Evolutionary conservation across 805 yeast genomes (phyloP), one percentile per base, ranked within the genome.

Genomic region (Maudiozyma barnettii): DNA sequence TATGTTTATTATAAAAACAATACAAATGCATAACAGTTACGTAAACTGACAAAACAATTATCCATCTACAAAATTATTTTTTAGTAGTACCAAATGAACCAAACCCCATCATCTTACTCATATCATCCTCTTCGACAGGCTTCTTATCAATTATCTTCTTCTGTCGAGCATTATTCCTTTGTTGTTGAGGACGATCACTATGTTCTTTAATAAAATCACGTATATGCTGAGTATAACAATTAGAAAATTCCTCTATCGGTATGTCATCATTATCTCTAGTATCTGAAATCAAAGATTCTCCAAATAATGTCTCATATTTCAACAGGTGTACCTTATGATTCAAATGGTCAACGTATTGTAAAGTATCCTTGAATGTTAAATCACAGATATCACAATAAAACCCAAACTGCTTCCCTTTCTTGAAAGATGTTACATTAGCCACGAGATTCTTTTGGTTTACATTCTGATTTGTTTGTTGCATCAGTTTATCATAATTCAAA

Each of bases 301-400:
- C 55, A 44, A 63, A 65, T 12, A 61, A 29, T 8, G 49, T 45
- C 42, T 63, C 74, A 48, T 74, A 71, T 48, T 69, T 72, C 4
- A 66, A 60, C 37, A 74, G 58, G 64, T 84, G 98, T 50, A 75
- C 81, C 33, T 79, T 80, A 35, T 88, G 79, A 58, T 86, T 88
- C 58, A 87, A 69, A 67, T 93, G 98, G 59, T 90, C 95, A 3
- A 87, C 73, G 60, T 81, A 79, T 51, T 88, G 84, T 54, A 88
- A 67, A 48, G 84, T 83, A 61, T 93, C 97, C 58, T 88, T 81
- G 66, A 78, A 91, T 2, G 91, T 82, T 49, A 86, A 63, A 52
- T 82, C 78, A 64, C 99, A 93, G 1, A 77, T 63, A 10, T 82
- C 84, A 65, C 99, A 93, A 55, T 76, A 76, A 65, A 91, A 91